Conservation (phyloP, 1,284 basidiomycete species). For the Cryptococcus sp. region DNA sequence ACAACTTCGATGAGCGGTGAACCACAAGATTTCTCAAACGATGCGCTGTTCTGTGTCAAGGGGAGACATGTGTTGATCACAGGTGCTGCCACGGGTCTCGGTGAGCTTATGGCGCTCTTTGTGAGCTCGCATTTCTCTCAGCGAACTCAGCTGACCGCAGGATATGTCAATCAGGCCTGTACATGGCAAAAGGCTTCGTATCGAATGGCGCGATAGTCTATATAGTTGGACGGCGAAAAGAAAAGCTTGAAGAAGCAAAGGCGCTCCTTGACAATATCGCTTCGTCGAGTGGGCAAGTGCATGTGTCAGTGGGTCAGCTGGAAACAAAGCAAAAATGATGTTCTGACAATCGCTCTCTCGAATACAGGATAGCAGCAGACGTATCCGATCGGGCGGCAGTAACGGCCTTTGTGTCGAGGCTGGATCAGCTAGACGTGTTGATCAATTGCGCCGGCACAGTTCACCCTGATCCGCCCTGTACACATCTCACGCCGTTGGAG, state of each 20-base stretch:
- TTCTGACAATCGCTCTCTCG: neutral
- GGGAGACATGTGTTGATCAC: constrained; percentile 29
- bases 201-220: constrained; percentile 27
- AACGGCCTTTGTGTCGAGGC: constrained; percentile 4
- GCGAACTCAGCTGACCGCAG: neutral
- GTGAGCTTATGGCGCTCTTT: constrained; percentile 4
- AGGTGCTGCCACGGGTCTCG: constrained; percentile 29
- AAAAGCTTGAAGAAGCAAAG: constrained; percentile 25
- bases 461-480: constrained; percentile 22
- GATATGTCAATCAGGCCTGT: constrained; percentile 14
- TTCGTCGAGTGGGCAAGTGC: constrained; percentile 13
- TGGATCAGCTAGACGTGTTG: constrained; percentile 22
- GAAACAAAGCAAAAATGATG: neutral
- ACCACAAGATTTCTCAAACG: constrained; percentile 15
- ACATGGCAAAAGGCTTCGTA: constrained; percentile 33
- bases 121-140: neutral
- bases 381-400: constrained; percentile 19
- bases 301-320: constrained; percentile 12
- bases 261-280: neutral
- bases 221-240: constrained; percentile 22
- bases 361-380: constrained; percentile 19
- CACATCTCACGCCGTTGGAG: constrained; percentile 20
- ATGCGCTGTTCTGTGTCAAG: constrained; percentile 23
- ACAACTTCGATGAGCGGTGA: too few species aligned
- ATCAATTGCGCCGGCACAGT: constrained; percentile 32